Percentiles rank a stretch among this genome's conserved stretches.
Conservation (phyloP, 306 rosid genomes). For the Gleditsia sinensis region DNA sequence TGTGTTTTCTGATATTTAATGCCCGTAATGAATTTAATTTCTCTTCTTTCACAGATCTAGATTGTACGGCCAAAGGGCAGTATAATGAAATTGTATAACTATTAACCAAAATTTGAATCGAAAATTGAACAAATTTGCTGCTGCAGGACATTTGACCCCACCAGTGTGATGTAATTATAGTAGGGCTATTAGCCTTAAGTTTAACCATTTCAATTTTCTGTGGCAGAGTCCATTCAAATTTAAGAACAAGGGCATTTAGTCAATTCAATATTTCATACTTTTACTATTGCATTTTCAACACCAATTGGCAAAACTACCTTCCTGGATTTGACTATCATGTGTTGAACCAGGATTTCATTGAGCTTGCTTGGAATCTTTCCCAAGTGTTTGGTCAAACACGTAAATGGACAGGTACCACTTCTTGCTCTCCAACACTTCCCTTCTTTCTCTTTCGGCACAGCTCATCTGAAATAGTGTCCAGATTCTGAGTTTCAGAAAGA, state of each 20-base stretch:
- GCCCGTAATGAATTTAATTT: constrained; percentile 24
- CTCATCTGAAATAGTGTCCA: too few relatives aligned
- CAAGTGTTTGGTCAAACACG: not conserved
- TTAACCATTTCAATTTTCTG: not conserved
- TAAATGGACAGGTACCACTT: not conserved
- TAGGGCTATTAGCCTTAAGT: too few relatives aligned
- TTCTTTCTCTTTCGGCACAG: too few relatives aligned
- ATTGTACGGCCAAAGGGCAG: constrained; percentile 44
- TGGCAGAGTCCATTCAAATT: not conserved
- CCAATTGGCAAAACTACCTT: not conserved
- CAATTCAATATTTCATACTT: not conserved
- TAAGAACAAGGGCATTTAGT: not conserved
- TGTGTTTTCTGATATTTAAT: constrained; percentile 6
- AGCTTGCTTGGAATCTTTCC: not conserved
- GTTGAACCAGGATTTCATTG: not conserved
- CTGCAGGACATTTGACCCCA: constrained; percentile 5
- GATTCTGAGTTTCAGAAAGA: not conserved
- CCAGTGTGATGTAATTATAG: not conserved
- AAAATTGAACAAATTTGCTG: constrained; percentile 26
- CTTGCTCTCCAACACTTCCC: not conserved
- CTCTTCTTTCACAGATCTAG: constrained; percentile 29
- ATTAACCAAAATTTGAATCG: constrained; percentile 16
- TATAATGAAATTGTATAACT: constrained; percentile 16
- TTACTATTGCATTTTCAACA: not conserved
- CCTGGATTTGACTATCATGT: not conserved